Conservation (phyloP, 169 alveolate species). For the Cryptosporidium meleagridis region DNA sequence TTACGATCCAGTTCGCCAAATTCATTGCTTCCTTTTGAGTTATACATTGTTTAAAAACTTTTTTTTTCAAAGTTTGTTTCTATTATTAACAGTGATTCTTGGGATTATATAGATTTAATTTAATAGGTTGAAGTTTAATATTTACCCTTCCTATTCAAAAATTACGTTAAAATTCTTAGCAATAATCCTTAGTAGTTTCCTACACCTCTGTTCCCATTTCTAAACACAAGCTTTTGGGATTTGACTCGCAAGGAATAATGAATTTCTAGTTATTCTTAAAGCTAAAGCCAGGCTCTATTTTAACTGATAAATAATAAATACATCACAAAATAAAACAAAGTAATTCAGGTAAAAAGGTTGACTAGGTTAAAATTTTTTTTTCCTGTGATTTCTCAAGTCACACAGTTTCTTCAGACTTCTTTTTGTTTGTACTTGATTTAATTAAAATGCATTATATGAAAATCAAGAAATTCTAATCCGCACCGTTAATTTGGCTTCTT, state of each 20-base stretch:
- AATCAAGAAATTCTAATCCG: background rate
- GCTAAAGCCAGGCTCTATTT: background rate
- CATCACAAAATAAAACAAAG: background rate
- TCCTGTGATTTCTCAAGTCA: background rate
- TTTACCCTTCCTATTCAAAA: background rate
- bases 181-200: background rate
- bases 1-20: background rate
- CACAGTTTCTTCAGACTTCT: background rate
- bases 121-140: background rate
- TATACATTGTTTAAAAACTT: background rate
- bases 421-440: background rate
- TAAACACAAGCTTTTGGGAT: background rate
- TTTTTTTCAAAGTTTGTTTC: background rate
- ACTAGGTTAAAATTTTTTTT: background rate
- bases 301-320: background rate
- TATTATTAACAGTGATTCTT: background rate
- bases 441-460: background rate
- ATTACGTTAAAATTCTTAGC: background rate
- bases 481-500: background rate
- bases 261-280: background rate
- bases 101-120: too few species aligned
- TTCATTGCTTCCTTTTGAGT: background rate
- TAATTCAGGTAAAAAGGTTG: background rate
- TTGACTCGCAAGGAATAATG: background rate
- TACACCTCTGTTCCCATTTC: background rate